Evolutionary conservation across 768 basidiomycete genomes (phyloP), one percentile per base, ranked within the genome.

Genomic region (Boletus patriciae): DNA sequence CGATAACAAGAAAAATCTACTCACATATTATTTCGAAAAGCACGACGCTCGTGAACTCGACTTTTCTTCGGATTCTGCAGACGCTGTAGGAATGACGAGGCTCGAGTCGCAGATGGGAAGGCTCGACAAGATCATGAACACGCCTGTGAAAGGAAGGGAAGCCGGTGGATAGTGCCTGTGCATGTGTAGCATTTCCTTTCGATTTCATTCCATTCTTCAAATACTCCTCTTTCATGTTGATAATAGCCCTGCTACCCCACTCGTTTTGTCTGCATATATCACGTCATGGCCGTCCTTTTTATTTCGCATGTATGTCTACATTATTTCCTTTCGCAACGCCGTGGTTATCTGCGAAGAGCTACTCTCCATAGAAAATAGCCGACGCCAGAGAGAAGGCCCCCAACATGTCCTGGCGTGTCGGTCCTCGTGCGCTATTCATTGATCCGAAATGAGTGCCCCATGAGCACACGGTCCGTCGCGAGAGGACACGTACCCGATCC

Each of bases 21-120:
- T 94, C 47, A 92, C 92, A 2, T 94, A 94, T 62, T 77, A 92
- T 54, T 94, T 94, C 61, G 92, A 93, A 70, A 94, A 93, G 70
- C 89, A 93, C 64, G 86, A 86, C 33, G 88, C 82, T 11, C 78
- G 92, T 21, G 88, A 83, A 43, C 62, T 70, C 49, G 70, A 71
- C 50, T 72, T 72, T 49, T 68, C 66, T 13, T 66, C 65, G 27
- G 69, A 68, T 5, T 68, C 68, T 38, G 74, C 76, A 10, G 72
- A 66, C 0, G 52, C 49, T 7, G 74, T 74, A 16, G 82, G 87
- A 31, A 78, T 88, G 66, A 83, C 86, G 49, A 87, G 83, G 63
- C 77, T 93, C 57, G 84, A 88, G 75, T 86, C 85, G 62, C 91
- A 92, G 73, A 88, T 94, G 77, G 80, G 83, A 57, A 80, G 91